These are phyloP conservation scores for Porphyra umbilicalis DNA, from an alignment of 31 red algal genomes.

Conservation along the genomic window DNA sequence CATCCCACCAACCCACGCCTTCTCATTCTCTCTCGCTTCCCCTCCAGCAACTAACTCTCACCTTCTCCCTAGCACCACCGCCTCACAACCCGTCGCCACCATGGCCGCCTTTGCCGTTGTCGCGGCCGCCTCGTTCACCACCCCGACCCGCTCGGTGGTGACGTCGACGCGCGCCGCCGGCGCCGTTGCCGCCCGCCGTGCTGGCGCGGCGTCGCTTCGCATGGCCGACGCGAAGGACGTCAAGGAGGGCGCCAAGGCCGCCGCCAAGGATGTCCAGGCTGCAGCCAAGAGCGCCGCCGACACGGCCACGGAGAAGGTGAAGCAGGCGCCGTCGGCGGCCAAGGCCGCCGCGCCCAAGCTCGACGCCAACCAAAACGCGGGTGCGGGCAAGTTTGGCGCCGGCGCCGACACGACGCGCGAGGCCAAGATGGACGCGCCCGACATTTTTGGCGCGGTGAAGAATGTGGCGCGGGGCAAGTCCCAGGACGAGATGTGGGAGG, in stretches of 20 bases:
- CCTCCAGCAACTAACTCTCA: neutral
- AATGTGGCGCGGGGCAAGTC: neutral
- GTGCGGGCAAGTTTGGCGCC: neutral
- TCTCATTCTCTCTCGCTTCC: no score
- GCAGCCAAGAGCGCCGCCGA: neutral
- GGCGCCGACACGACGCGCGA: neutral
- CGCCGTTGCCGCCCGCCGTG: neutral
- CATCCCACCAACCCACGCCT: no score
- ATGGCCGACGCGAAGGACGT: neutral
- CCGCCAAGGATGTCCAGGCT: neutral
- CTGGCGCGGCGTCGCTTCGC: neutral
- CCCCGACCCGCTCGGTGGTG: neutral
- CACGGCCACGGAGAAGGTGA: neutral
- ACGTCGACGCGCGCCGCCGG: neutral
- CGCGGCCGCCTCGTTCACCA: neutral
- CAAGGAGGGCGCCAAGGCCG: neutral
- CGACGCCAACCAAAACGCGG: neutral
- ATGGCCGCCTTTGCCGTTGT: neutral
- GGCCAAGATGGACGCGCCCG: neutral
- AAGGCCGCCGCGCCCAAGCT: neutral
- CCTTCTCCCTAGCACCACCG: neutral
- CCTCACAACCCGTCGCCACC: neutral
- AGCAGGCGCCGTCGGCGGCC: neutral
- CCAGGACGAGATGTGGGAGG: neutral
- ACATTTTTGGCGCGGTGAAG: neutral